Conservation (phyloP, 2,329 filamentous ascomycete species). For the Sporothrix schenckii region DNA sequence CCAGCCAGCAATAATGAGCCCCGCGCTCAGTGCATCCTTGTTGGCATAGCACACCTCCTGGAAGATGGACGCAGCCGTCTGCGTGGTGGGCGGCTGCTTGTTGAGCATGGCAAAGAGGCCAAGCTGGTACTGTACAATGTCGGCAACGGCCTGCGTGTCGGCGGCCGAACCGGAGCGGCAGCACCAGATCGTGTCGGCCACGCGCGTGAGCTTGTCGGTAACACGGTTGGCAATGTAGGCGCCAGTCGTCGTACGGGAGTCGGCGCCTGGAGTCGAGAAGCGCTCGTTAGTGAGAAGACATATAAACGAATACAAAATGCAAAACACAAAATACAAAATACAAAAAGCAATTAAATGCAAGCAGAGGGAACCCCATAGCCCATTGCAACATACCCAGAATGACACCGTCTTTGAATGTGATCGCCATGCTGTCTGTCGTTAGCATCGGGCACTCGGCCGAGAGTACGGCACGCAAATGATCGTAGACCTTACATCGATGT, state of each 20-base stretch:
- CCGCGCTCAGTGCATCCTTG: constrained; percentile 91
- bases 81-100: constrained; percentile 86
- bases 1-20: constrained; percentile 98
- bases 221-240: constrained; percentile 99
- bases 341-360: too few relatives aligned
- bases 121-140: constrained; percentile 96
- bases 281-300: not conserved
- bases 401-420: constrained; percentile 98
- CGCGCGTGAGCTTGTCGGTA: constrained; percentile 97
- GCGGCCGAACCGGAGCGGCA: constrained; percentile 96
- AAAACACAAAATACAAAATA: not conserved
- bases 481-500: constrained; percentile 77
- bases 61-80: constrained; percentile 93
- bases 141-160: constrained; percentile 95
- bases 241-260: constrained; percentile 95
- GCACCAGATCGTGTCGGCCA: constrained; percentile 99
- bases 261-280: constrained; percentile 67
- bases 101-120: constrained; percentile 90
- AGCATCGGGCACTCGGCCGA: not conserved
- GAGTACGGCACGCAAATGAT: too few relatives aligned
- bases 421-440: constrained; percentile 74
- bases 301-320: not conserved
- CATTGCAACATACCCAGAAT: constrained; percentile 68
- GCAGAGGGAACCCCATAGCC: not conserved
- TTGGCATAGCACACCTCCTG: constrained; percentile 98